Base-by-base conservation (phyloP, 768 basidiomycete genomes). In the Kondoa subrosea region DNA sequence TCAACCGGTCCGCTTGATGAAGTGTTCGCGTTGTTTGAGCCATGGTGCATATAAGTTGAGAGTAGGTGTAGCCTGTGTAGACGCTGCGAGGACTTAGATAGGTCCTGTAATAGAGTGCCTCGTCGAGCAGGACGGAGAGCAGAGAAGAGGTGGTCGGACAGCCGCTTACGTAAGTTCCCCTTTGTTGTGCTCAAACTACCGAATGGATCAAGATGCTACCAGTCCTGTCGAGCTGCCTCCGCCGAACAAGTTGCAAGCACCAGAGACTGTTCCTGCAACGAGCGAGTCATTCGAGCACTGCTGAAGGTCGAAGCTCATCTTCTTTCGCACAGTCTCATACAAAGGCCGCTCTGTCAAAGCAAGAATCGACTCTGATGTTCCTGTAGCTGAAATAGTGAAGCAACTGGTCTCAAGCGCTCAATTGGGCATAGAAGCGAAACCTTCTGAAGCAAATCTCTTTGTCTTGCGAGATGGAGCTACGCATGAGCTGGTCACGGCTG, bases 401-500 rank as follows among this genome's bases (percentile, higher is more conserved):
- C 73, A 75, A 32, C 70, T 73, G 15, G 67, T 66, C 67, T 1
- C 21, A 58, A 4, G 72, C 73, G 34, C 79, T 93, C 71, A 85
- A 86, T 77, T 84, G 90, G 68, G 83, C 83, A 68, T 88, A 88
- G 50, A 81, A 86, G 0, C n/a, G n/a, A n/a, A n/a, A n/a, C n/a
- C n/a, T n/a, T n/a, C n/a, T n/a, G 82, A 87, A 0, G 81, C 82
- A 0, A 50, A 50, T 8, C 78, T 87, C 70, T 91, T 83, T 74
- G 87, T 89, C 1, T 77, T 93, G 68, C 81, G 90, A 72, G 89
- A 91, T 75, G 87, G 89, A 72, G 83, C 81, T 17, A 62, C 65
- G n/a, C 87, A 87, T 69, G 88, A 88, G 71, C 77, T 92, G 60
- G 85, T 95, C 21, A 91, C 89, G 30, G 87, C 87, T 73, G 88